phyloP scores from a whole-genome alignment of 306 rosid species.

The Pterocarpus santalinus region DNA sequence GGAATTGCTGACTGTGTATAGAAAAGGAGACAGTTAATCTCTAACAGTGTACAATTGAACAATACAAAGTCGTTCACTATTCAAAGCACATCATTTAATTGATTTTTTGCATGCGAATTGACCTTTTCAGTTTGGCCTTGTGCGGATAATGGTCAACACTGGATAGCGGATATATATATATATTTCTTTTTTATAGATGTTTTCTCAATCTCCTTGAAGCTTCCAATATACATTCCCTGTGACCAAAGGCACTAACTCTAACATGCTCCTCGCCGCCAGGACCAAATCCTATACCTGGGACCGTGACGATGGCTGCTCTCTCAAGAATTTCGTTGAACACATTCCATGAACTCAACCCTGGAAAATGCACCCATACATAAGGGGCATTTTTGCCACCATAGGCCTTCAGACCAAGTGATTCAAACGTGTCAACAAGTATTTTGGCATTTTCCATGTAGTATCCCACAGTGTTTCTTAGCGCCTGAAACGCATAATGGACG shows the following conservation, averaged over 20 bases:
- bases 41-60: not conserved
- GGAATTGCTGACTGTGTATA: too few species aligned
- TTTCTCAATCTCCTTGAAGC: constrained; percentile 61
- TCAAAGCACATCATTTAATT: not conserved
- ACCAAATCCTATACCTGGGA: constrained; percentile 79
- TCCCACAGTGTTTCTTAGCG: constrained; percentile 41
- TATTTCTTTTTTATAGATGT: constrained; percentile 27
- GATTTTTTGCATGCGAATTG: not conserved
- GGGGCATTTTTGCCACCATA: constrained; percentile 76
- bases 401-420: constrained; percentile 62
- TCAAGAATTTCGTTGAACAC: constrained; percentile 63
- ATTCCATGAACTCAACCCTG: constrained; percentile 70
- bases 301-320: constrained; percentile 67
- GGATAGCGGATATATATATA: too few species aligned
- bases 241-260: constrained; percentile 71
- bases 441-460: constrained; percentile 70
- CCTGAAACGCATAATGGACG: constrained; percentile 51
- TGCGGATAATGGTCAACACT: not conserved
- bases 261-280: constrained; percentile 73
- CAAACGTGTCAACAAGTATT: constrained; percentile 59
- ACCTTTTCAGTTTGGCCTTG: not conserved
- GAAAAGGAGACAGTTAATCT: too few species aligned
- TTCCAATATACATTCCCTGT: constrained; percentile 58
- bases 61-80: not conserved
- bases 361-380: constrained; percentile 76